phyloP scores from a whole-genome alignment of 305 asterid species.

The Solanum chacoense region DNA sequence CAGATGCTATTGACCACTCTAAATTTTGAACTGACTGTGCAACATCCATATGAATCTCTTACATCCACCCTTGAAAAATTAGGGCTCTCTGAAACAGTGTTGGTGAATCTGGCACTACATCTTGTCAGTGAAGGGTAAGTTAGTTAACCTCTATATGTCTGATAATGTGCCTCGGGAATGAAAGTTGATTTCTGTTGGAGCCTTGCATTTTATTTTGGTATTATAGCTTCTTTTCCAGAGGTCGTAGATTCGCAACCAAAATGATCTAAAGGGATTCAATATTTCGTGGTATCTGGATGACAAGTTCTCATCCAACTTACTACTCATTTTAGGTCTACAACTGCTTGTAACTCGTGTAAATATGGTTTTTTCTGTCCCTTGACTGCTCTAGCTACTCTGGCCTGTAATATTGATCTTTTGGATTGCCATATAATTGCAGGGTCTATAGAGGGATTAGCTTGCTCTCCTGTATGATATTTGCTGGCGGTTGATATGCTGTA shows the following conservation, averaged over 20 bases:
- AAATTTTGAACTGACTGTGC: slow-evolving; percentile 88
- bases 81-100: slow-evolving; percentile 64
- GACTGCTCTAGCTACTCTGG: slow-evolving; percentile 30
- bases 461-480: slow-evolving; percentile 91
- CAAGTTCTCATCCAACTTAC: not conserved
- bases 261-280: not conserved
- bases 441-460: slow-evolving; percentile 90
- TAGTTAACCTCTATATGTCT: not conserved
- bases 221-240: not conserved
- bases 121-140: slow-evolving; percentile 98
- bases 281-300: not conserved
- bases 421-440: slow-evolving; percentile 99
- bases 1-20: slow-evolving; percentile 81
- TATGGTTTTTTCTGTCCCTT: slow-evolving; percentile 17
- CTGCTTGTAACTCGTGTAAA: slow-evolving; percentile 18
- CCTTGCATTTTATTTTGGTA: not conserved
- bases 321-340: not conserved
- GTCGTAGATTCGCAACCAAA: not conserved
- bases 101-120: slow-evolving; percentile 79
- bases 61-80: slow-evolving; percentile 76
- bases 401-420: slow-evolving; percentile 78
- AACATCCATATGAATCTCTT: slow-evolving; percentile 86
- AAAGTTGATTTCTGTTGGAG: not conserved
- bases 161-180: not conserved
- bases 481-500: slow-evolving; percentile 99